Base-by-base conservation (phyloP, 177 flowering plant species). In the Vitis hybrid region DNA sequence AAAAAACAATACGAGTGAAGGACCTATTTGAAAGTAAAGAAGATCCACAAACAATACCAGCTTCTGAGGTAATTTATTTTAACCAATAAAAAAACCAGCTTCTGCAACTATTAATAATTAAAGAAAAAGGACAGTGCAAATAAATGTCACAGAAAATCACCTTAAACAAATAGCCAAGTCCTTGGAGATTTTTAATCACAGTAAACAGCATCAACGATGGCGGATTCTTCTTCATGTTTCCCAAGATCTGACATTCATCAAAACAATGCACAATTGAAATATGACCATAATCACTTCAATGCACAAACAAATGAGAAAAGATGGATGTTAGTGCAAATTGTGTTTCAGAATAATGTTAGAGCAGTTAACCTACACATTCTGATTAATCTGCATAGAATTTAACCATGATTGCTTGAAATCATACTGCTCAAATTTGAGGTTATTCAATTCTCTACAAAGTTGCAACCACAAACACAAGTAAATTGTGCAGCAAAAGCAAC, bases 131-230 rank as follows among this genome's bases (percentile, higher is more conserved):
- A 60, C 33, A 10, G 61, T 5, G 26, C 10, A 29, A 53, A 53
- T 57, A 18, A 66, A 68, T 5, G 49, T 3, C 9, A 56, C 19
- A 62, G 65, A 48, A 61, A 64, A 64, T 72, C 52, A 90, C 98
- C 97, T 84, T 83, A 69, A 88, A 39, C 63, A 50, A 66, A 79
- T 94, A 94, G 48, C 97, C 97, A 55, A 89, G 87, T 58, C 60
- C 78, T 72, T 80, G 81, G 31, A 94, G 76, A 68, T 84, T 88
- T 84, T 87, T 89, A 73, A 83, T 71, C 78, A 92, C 83, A 50
- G 97, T 87, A 75, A 84, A 72, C 71, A 94, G 72, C 92, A 86
- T 81, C 79, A 94, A 72, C 2, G 90, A 74, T 14, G 70, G 76
- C 1, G 97, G 83, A 79, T 86, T 84, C 55, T 78, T 84, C 74